A percentile compares a stretch with the other conserved stretches of the same genome.
phyloP scores from a whole-genome alignment of 2,329 filamentous ascomycete species.

The Sporothrix dimorphospora region DNA sequence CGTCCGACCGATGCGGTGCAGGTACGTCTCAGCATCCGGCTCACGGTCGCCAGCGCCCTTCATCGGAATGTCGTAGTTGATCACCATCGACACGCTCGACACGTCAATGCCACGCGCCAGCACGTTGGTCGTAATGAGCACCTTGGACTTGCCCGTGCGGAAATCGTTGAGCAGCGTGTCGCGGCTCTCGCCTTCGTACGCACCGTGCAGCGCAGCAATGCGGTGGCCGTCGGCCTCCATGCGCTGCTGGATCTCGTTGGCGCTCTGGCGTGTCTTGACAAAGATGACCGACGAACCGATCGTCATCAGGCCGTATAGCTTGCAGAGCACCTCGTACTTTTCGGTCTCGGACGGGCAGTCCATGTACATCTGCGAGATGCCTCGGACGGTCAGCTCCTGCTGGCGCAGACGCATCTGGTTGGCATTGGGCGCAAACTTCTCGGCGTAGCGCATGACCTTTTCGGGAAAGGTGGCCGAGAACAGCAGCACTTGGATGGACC shows the following conservation, averaged over 20 bases:
- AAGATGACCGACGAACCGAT: constrained; percentile 98
- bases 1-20: constrained; percentile 96
- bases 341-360: constrained; percentile 81
- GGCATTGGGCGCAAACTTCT: constrained; percentile 80
- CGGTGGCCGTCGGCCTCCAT: constrained; percentile 91
- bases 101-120: constrained; percentile 92
- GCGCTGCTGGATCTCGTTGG: constrained; percentile 78
- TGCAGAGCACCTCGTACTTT: constrained; percentile 87
- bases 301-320: constrained; percentile 94
- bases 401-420: constrained; percentile 87
- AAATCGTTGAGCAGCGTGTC: constrained; percentile 86
- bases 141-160: constrained; percentile 84
- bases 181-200: constrained; percentile 79
- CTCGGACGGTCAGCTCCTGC: constrained; percentile 91
- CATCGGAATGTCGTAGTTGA: constrained; percentile 91
- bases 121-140: constrained; percentile 97
- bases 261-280: constrained; percentile 88
- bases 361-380: constrained; percentile 97
- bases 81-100: constrained; percentile 92
- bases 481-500: constrained; percentile 79
- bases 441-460: constrained; percentile 81
- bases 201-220: constrained; percentile 86
- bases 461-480: constrained; percentile 95
- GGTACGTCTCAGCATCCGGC: constrained; percentile 92
- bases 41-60: constrained; percentile 75